Conservation (phyloP, 139 green algal species). For the Tetradesmus lagerheimii region DNA sequence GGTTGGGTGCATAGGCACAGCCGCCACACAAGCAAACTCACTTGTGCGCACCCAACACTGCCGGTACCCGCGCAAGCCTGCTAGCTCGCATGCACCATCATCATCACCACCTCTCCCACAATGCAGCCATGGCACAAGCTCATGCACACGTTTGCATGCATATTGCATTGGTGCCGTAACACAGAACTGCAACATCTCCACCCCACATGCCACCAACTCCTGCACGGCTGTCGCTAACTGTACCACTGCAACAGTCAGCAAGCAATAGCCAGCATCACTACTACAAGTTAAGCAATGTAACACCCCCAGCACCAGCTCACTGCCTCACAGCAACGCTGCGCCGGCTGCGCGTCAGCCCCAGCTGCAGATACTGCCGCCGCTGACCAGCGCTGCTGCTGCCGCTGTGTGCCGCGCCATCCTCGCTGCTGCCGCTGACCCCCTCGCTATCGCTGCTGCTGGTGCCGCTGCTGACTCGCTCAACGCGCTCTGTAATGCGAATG, state of each 20-base stretch:
- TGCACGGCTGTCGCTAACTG: not conserved
- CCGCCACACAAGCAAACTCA: not conserved
- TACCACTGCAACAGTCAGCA: not conserved
- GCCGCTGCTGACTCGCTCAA: not conserved
- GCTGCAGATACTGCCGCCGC: slow-evolving; percentile 13
- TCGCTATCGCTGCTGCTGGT: not conserved
- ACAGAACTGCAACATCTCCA: not conserved
- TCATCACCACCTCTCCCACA: not conserved
- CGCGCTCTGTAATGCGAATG: slow-evolving; percentile 21
- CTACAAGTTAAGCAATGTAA: not conserved
- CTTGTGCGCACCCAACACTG: not conserved
- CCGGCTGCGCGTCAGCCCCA: not conserved
- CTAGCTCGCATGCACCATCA: not conserved
- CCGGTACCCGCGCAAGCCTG: not conserved
- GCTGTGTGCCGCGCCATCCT: not conserved
- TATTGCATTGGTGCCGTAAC: not conserved
- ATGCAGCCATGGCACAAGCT: not conserved
- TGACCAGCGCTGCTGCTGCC: not conserved
- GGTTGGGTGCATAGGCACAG: not conserved
- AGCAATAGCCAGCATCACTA: not conserved
- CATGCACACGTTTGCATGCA: too few relatives aligned
- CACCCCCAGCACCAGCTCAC: too few relatives aligned
- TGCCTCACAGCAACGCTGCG: not conserved
- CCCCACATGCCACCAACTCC: not conserved
- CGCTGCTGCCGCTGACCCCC: not conserved